Evolutionary conservation across 2,329 filamentous ascomycete species (phyloP), one percentile per base, ranked within the genome.

Genomic region (Pseudogymnoascus sp.): DNA sequence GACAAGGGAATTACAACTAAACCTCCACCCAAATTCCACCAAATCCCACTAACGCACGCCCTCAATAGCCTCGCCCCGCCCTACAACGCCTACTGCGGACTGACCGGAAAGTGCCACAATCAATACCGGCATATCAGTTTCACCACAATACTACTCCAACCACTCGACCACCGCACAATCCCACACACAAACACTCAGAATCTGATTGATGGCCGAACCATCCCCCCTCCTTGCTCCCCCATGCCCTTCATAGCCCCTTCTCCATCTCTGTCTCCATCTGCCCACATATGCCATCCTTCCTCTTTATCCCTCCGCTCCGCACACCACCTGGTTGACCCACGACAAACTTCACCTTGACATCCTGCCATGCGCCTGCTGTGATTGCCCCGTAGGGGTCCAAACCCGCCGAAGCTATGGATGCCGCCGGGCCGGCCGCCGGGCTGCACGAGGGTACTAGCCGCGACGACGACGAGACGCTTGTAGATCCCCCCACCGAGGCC

Each of bases 71-170:
- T 31, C 45, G 45, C 45, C 45, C 45, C 45, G 45, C 45, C 45
- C 25, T 31, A 16, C 9, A 52, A 52, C 28, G n/a, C 35, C 37
- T n/a, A 16, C 6, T n/a, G 3, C 38, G 16, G 38, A 41, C 16
- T 12, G 38, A 6, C 16, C 25, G 45, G 45, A 16, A 1, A 52
- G 25, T 52, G 9, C 25, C n/a, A 52, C 45, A 52, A 52, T 52
- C 45, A 52, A 52, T 52, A 52, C 12, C n/a, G 25, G 25, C 45
- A 52, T 52, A 52, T 52, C 45, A 52, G 45, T 52, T 52, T 52
- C 45, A 52, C 45, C n/a, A 31, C 25, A 52, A 52, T 52, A 31
- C 45, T 31, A 43, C 40, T 43, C 40, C 37, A 43, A 43, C 40
- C 18, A 21, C 40, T 9, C 28, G 3, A 18, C 2, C 7, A 25